A percentile compares a stretch with the other conserved stretches of the same genome.
Evolutionary conservation across 2,329 filamentous ascomycete genomes (phyloP).

Genomic region (Endothia cerciana): DNA sequence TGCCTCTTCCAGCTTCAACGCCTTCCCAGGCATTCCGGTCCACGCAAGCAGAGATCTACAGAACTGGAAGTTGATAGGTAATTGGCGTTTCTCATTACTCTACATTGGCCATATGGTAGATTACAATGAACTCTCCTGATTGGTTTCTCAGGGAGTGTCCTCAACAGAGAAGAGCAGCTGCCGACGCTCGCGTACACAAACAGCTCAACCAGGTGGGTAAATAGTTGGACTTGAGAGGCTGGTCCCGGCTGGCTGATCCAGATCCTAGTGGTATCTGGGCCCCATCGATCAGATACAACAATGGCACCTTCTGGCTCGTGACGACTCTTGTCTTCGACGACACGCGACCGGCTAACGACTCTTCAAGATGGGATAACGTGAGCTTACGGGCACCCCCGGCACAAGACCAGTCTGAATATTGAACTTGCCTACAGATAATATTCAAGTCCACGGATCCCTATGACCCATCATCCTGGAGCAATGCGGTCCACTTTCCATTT

Average conservation of each 20-base stretch:
- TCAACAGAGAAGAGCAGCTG: slow-evolving; percentile 42
- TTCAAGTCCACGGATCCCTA: slow-evolving; percentile 50
- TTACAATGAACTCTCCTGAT: background rate
- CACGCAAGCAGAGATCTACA: slow-evolving; percentile 49
- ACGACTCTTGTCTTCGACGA: slow-evolving; percentile 41
- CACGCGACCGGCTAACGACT: slow-evolving; percentile 39
- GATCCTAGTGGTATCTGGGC: slow-evolving; percentile 40
- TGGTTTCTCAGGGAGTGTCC: slow-evolving; percentile 37
- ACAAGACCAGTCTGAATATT: background rate
- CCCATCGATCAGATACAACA: slow-evolving; percentile 37
- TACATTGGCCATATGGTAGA: background rate
- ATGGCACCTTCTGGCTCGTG: slow-evolving; percentile 38
- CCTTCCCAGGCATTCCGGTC: slow-evolving; percentile 49
- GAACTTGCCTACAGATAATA: slow-evolving; percentile 40
- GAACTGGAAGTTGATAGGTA: slow-evolving; percentile 44
- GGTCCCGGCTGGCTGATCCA: no score
- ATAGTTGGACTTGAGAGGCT: background rate
- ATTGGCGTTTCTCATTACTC: background rate
- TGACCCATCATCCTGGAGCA: slow-evolving; percentile 48
- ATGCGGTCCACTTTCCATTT: slow-evolving; percentile 53
- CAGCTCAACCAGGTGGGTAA: slow-evolving; percentile 36
- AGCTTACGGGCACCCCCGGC: background rate
- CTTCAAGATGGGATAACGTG: slow-evolving; percentile 44
- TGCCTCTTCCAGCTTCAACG: slow-evolving; percentile 48
- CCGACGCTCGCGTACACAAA: slow-evolving; percentile 39